Evolutionary conservation across 495 filamentous ascomycete genomes (phyloP).

Genomic region (Friedmanniomyces simplex): DNA sequence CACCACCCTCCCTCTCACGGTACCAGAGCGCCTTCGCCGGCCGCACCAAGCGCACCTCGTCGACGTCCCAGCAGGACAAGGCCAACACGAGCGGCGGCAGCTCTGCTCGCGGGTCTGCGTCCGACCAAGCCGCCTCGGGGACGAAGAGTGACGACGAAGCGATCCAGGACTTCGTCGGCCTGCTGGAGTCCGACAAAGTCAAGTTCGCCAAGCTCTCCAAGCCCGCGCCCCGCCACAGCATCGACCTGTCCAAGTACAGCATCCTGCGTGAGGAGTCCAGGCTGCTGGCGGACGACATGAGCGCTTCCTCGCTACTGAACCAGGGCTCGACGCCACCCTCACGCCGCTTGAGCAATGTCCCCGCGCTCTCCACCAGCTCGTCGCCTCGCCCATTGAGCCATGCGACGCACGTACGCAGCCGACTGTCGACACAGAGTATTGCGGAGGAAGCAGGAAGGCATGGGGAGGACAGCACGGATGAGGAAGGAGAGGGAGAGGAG

Average conservation of each 20-base stretch:
- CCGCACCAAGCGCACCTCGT: conserved; percentile 64
- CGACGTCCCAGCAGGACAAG: conserved; percentile 44
- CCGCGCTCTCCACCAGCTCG: conserved; percentile 14
- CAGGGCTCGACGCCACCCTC: conserved; percentile 10
- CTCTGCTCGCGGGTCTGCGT: background rate
- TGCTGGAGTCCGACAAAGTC: conserved; percentile 54
- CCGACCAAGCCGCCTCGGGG: conserved; percentile 24
- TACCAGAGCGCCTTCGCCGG: conserved; percentile 85
- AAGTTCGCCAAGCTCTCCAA: conserved; percentile 69
- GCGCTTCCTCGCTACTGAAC: conserved; percentile 6
- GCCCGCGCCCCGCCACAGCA: conserved; percentile 5
- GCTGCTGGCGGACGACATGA: conserved; percentile 18
- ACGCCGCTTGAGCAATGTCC: conserved; percentile 17
- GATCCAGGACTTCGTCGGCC: conserved; percentile 82
- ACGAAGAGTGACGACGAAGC: conserved; percentile 66
- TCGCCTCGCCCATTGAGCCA: conserved; percentile 10
- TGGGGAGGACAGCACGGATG: background rate
- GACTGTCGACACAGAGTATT: conserved; percentile 18
- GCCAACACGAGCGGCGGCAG: conserved; percentile 1
- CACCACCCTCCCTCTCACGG: conserved; percentile 53
- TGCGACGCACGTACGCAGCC: conserved; percentile 11
- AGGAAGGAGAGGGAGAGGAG: background rate
- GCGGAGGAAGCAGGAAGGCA: conserved; percentile 6
- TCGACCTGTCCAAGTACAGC: conserved; percentile 16
- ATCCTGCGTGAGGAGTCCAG: conserved; percentile 3